Evolutionary conservation across 257 asterid genomes (phyloP), one percentile per base, ranked within the genome.

Genomic region (Leptodermis oblonga): DNA sequence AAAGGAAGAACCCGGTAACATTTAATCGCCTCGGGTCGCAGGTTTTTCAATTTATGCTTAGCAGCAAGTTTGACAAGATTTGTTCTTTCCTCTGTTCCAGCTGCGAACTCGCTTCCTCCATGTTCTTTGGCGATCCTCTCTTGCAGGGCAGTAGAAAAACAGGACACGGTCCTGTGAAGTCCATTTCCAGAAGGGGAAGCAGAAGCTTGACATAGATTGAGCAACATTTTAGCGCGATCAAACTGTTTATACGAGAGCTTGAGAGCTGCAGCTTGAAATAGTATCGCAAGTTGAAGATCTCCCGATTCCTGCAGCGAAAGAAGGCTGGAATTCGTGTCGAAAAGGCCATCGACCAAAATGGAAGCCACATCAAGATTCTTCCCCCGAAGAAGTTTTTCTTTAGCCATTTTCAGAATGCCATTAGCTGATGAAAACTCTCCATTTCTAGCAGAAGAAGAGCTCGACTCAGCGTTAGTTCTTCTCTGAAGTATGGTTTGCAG

Each of bases 211-310:
- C 84, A 82, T 39, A 71, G 33, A 23, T 28, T 26, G 22, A 80
- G 77, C 64, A 76, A 20, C 43, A 70, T 72, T 30, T 65, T 79
- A 15, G 83, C 90, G 22, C 75, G 46, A 28, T 72, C 82, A 46
- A 71, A 76, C 39, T 82, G 67, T 67, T 41, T 56, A 3, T 60
- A 26, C 25, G 78, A 68, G n/a, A 86, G 34, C 34, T 65, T 74
- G 22, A 74, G 70, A 14, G 75, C 77, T 25, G 86, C 71, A 34
- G 67, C 81, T 61, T 72, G 84, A 46, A 80, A 75, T 9, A 73
- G 66, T 12, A 69, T 13, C 11, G 75, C 82, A 37, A 73, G 74
- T 42, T 77, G 62, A 43, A 80, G n/a, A 73, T 70, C 84, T 37
- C 73, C 74, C 3, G 26, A 30, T 4, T 30, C 68, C 33, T 73